Evolutionary conservation across 129 eudicot genomes (phyloP).

Genomic region (Centella asiatica): DNA sequence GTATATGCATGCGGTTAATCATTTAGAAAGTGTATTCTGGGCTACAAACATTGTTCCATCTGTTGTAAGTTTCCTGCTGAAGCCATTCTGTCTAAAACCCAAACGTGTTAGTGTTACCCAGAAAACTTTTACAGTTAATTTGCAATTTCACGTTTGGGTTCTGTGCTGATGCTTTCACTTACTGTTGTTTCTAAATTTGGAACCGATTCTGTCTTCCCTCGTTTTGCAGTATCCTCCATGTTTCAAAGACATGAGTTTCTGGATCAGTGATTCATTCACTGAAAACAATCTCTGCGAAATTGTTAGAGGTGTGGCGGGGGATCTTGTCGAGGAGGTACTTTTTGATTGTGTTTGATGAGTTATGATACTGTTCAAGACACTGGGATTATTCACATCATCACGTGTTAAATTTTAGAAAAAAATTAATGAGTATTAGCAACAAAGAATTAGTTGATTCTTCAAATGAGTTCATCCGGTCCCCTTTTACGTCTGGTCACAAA

Average conservation of each 20-base stretch:
- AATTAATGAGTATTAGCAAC: too few species aligned
- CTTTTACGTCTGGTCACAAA: too few species aligned
- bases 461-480: too few species aligned
- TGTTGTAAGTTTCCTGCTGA: not conserved
- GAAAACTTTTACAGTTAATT: not conserved
- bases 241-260: constrained; percentile 92
- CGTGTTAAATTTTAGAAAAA: too few species aligned
- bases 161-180: too few species aligned
- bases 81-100: not conserved
- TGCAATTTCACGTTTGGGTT: not conserved
- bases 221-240: constrained; percentile 84
- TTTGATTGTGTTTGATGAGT: too few species aligned
- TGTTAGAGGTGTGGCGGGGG: constrained; percentile 89
- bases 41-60: not conserved
- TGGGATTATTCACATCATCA: too few species aligned
- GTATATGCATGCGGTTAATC: not conserved
- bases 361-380: too few species aligned
- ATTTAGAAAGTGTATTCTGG: not conserved
- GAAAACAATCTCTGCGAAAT: constrained; percentile 93
- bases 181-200: not conserved
- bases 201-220: not conserved
- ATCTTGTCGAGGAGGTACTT: constrained; percentile 64
- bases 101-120: not conserved
- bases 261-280: constrained; percentile 85
- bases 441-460: too few species aligned